A percentile compares a stretch with the other conserved stretches of the same genome.
Evolutionary conservation across 2,329 filamentous ascomycete genomes (phyloP).

Genomic region (Talaromyces sp.): DNA sequence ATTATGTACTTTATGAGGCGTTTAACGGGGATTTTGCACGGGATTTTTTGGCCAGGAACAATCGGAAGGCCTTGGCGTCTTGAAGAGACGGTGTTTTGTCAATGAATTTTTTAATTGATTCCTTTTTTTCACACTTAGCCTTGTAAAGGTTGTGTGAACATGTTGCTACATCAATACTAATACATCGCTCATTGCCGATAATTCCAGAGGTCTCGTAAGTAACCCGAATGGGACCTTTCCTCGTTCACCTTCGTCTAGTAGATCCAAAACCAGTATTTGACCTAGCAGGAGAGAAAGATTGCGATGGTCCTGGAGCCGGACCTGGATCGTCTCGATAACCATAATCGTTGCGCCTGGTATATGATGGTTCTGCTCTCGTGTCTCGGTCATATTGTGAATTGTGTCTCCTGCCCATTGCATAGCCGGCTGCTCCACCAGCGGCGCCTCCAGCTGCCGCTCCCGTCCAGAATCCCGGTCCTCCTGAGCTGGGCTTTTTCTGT

Average conservation of each 20-base stretch:
- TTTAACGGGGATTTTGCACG: neutral
- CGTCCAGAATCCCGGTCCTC: constrained; percentile 48
- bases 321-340: constrained; percentile 34
- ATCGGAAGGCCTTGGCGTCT: neutral
- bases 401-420: constrained; percentile 13
- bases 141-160: neutral
- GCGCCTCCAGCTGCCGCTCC: constrained; percentile 43
- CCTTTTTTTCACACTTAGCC: neutral
- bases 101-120: neutral
- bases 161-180: constrained; percentile 6
- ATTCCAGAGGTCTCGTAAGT: neutral
- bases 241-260: constrained; percentile 39
- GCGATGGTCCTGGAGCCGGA: constrained; percentile 31
- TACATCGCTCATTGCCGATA: neutral
- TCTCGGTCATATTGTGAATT: neutral
- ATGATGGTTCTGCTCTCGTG: neutral
- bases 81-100: neutral
- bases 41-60: neutral
- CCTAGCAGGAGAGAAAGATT: constrained; percentile 32
- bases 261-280: constrained; percentile 47
- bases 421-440: constrained; percentile 35
- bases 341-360: constrained; percentile 22
- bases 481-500: constrained; percentile 32
- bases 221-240: neutral
- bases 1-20: constrained; percentile 12